Conservation (phyloP, 306 rosid genomes). For the Oemleria cerasiformis region DNA sequence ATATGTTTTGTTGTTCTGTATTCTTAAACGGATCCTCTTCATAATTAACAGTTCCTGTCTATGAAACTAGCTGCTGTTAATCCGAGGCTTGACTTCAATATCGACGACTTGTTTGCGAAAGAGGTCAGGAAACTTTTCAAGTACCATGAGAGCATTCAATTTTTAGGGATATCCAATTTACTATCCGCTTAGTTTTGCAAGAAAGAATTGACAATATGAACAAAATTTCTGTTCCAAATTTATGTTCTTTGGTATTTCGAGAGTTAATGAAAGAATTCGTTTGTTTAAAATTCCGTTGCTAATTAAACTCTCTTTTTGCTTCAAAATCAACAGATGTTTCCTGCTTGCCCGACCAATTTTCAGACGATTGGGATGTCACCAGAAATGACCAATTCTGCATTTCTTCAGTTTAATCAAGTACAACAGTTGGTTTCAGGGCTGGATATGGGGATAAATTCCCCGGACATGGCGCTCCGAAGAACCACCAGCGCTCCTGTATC, state of each 20-base stretch:
- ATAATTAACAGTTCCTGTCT: constrained; percentile 72
- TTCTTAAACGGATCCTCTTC: constrained; percentile 16
- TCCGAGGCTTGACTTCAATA: constrained; percentile 79
- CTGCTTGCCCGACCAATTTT: constrained; percentile 48
- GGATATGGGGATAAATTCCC: constrained; percentile 49
- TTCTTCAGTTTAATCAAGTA: constrained; percentile 53
- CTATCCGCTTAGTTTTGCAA: background rate
- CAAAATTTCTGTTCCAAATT: background rate
- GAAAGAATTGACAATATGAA: background rate
- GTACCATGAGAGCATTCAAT: background rate
- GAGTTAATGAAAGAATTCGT: background rate
- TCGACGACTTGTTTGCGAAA: constrained; percentile 75
- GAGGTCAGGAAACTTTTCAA: constrained; percentile 41
- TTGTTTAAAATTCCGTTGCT: constrained; percentile 6
- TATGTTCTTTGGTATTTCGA: background rate
- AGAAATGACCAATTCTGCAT: constrained; percentile 50
- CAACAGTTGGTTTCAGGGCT: constrained; percentile 63
- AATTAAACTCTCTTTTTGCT: constrained; percentile 9
- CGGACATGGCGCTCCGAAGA: constrained; percentile 54
- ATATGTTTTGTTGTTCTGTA: background rate
- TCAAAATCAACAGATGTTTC: constrained; percentile 53
- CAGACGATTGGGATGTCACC: constrained; percentile 50
- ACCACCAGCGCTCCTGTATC: constrained; percentile 54
- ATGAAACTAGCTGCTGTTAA: constrained; percentile 95
- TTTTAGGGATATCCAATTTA: background rate